A percentile compares a stretch with the other conserved stretches of the same genome.
Evolutionary conservation across 306 rosid genomes (phyloP).

Genomic region (Albizia julibrissin): DNA sequence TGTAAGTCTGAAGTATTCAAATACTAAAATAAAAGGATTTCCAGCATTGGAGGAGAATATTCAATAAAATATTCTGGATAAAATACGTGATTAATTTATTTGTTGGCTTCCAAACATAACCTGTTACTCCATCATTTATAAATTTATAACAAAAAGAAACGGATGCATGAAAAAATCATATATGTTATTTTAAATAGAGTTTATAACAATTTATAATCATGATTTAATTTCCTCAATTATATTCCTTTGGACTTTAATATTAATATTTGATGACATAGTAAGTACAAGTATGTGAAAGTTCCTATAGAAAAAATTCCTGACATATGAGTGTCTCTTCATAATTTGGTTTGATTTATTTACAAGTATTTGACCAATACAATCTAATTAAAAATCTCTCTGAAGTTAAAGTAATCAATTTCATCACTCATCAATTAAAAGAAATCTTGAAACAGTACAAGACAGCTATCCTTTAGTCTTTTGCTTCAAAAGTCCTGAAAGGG

Average conservation of each 20-base stretch:
- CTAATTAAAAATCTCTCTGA: neutral
- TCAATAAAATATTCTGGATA: neutral
- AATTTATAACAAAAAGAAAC: too few relatives aligned
- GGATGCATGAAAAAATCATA: too few relatives aligned
- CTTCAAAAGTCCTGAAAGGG: constrained; percentile 79
- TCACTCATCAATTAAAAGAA: neutral
- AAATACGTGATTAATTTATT: neutral
- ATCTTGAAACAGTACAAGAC: neutral
- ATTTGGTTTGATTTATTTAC: neutral
- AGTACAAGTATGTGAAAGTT: too few relatives aligned
- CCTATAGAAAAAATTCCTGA: neutral
- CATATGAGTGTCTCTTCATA: neutral
- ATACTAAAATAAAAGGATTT: neutral
- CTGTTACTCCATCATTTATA: too few relatives aligned
- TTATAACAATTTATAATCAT: too few relatives aligned
- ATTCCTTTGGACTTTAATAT: too few relatives aligned
- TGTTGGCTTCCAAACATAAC: neutral
- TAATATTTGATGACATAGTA: too few relatives aligned
- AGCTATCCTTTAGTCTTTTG: constrained; percentile 55
- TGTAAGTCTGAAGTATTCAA: neutral
- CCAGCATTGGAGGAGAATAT: neutral
- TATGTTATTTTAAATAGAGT: too few relatives aligned
- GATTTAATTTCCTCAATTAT: neutral
- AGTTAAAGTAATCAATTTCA: neutral
- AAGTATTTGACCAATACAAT: neutral